Base-by-base conservation (phyloP, 495 filamentous ascomycete genomes). In the Chlorociboria aeruginascens region DNA sequence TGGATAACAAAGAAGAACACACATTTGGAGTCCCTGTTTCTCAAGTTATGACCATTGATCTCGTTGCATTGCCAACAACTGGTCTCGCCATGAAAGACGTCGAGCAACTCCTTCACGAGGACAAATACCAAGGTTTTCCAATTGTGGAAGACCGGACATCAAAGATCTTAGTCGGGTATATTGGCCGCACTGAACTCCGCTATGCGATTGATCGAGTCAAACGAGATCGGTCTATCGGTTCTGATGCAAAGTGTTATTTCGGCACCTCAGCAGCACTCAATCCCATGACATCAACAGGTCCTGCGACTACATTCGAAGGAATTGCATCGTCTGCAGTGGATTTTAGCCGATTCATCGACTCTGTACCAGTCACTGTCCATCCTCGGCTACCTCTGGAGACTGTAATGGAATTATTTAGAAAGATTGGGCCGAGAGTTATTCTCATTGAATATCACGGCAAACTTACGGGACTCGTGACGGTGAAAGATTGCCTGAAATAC, bases 361-460 rank as follows among this genome's bases (percentile, higher is more conserved):
- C 86, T 39, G 94, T 89, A 0, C 92, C 93, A 4, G 72, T 97
- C 6, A 83, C 89, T 2, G 89, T 89, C 7, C 93, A 98, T 59
- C 92, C 92, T 0, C 82, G 87, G 1, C 78, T 96, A 6, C 86
- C 90, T 0, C 77, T 98, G 0, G 92, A 98, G 64, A 98, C 92
- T 0, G 92, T 95, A 38, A 96, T 97, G 88, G 92, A 98, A 62
- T 78, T 97, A 38, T 98, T 98, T 72, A 90, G 92, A 61, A 98
- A 98, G 70, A 89, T 98, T 65, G 92, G 93, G 0, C 92, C 92
- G 2, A 79, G 93, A 1, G 88, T 95, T 10, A 87, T 98, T 44
- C 72, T 97, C 12, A 85, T 97, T 37, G 93, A 98, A 61, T 82
- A 95, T 59, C 81, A 82, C 40, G 92, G 92, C 17, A 74, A 77